phyloP scores from a whole-genome alignment of 495 filamentous ascomycete genomes.

The Penicillium canariense region DNA sequence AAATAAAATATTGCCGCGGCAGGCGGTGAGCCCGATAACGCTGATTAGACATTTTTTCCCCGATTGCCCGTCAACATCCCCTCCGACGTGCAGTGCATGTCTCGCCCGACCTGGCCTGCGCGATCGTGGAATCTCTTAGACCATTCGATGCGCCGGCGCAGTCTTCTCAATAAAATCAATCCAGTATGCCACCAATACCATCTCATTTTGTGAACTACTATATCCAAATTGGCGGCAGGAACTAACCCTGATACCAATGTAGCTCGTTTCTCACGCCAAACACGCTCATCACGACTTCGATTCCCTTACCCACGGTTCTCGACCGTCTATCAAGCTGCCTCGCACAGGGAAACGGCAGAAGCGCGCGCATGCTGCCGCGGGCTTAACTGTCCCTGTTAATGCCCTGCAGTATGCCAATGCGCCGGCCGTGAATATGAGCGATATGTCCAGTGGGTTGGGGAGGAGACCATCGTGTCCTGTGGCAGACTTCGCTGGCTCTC shows the following conservation, averaged over 20 bases:
- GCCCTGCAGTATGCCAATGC: not conserved
- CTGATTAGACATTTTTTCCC: conserved; percentile 24
- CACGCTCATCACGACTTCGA: not conserved
- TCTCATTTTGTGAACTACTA: not conserved
- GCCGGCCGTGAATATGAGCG: not conserved
- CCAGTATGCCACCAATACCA: not conserved
- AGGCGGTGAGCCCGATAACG: conserved; percentile 28
- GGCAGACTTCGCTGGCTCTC: not conserved
- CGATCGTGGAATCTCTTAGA: not conserved
- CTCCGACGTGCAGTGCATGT: conserved; percentile 1
- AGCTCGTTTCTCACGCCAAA: not conserved
- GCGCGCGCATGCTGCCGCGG: conserved; percentile 13
- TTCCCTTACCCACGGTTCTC: not conserved
- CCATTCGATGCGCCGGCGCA: not conserved
- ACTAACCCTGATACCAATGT: not conserved
- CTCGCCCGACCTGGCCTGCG: not conserved
- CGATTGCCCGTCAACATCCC: conserved; percentile 7
- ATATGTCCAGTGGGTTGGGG: not conserved
- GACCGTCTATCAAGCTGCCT: conserved; percentile 15
- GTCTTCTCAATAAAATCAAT: not conserved
- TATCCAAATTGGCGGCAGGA: not conserved
- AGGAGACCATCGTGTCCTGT: not conserved
- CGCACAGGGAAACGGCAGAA: conserved; percentile 16
- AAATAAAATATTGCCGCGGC: conserved; percentile 27
- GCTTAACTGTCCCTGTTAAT: not conserved